Conservation (phyloP, 345 rosid genomes). For the Aurinia saxatilis region DNA sequence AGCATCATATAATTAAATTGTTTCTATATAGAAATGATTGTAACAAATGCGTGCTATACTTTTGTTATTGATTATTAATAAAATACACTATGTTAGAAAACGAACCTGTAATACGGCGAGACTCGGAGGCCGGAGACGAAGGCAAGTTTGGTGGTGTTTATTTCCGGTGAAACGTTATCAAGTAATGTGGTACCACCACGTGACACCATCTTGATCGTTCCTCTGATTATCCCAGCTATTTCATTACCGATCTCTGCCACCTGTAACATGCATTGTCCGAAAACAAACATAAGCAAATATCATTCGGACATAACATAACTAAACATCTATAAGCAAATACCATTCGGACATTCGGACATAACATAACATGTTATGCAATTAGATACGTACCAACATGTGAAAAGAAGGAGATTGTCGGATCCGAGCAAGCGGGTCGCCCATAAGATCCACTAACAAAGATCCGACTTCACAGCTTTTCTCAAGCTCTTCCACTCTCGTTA, state of each 20-base stretch:
- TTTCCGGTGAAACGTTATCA: background rate
- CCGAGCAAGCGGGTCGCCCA: slow-evolving; percentile 98
- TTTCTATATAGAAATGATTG: background rate
- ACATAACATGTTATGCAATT: background rate
- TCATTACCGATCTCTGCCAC: slow-evolving; percentile 73
- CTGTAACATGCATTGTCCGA: slow-evolving; percentile 31
- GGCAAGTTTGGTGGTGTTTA: slow-evolving; percentile 64
- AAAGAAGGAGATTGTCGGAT: slow-evolving; percentile 96
- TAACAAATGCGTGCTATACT: background rate
- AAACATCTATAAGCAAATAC: too few species aligned
- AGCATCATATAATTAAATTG: background rate
- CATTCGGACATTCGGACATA: background rate
- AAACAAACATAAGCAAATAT: background rate
- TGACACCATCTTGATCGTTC: slow-evolving; percentile 88
- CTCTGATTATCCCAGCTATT: slow-evolving; percentile 89
- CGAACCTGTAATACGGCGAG: slow-evolving; percentile 80
- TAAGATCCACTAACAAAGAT: slow-evolving; percentile 84
- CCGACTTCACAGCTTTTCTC: slow-evolving; percentile 93
- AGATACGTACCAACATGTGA: slow-evolving; percentile 75
- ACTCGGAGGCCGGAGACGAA: slow-evolving; percentile 89
- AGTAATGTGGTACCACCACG: slow-evolving; percentile 49
- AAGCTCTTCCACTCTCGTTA: slow-evolving; percentile 52
- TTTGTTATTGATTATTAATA: background rate
- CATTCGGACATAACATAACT: background rate
- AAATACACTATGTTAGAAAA: background rate